Percentiles rank a stretch among this genome's conserved stretches.
These are phyloP conservation scores for Trichocladium antarcticum DNA, from an alignment of 495 filamentous ascomycete species.

Conservation along the genomic window DNA sequence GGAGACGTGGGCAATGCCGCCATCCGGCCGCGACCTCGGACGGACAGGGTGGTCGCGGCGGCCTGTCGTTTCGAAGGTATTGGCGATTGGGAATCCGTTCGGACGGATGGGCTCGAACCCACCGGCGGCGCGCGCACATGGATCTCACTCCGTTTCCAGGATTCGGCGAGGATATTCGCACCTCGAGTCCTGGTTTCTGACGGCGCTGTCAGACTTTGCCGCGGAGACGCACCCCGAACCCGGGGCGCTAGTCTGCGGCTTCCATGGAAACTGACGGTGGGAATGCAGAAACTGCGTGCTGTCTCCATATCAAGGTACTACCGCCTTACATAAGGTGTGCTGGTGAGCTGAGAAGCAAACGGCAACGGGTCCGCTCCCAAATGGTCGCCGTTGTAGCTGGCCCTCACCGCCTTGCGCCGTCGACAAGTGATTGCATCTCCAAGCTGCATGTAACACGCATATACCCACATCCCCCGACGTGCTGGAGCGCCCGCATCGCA, in stretches of 20 bases:
- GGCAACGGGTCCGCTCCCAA: slow-evolving; percentile 8
- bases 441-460: slow-evolving; percentile 9
- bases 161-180: too few species aligned
- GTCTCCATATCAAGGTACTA: not conserved
- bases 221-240: not conserved
- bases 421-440: slow-evolving; percentile 10
- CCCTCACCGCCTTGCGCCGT: slow-evolving; percentile 13
- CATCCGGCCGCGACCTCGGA: slow-evolving; percentile 3
- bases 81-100: too few species aligned
- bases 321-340: not conserved
- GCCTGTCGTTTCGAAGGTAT: not conserved
- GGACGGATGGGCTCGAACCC: too few species aligned
- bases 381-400: too few species aligned
- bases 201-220: not conserved
- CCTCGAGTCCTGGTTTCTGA: not conserved
- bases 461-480: slow-evolving; percentile 4
- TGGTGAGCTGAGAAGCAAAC: not conserved
- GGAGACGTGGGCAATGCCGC: slow-evolving; percentile 7
- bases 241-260: not conserved
- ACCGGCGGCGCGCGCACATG: too few species aligned
- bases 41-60: not conserved
- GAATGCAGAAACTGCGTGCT: not conserved
- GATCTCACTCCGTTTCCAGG: too few species aligned
- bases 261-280: not conserved
- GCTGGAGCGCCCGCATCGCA: slow-evolving; percentile 4